These are phyloP conservation scores for Protostelium mycophagum DNA, from an alignment of 78 protist genomes.

Conservation along the genomic window DNA sequence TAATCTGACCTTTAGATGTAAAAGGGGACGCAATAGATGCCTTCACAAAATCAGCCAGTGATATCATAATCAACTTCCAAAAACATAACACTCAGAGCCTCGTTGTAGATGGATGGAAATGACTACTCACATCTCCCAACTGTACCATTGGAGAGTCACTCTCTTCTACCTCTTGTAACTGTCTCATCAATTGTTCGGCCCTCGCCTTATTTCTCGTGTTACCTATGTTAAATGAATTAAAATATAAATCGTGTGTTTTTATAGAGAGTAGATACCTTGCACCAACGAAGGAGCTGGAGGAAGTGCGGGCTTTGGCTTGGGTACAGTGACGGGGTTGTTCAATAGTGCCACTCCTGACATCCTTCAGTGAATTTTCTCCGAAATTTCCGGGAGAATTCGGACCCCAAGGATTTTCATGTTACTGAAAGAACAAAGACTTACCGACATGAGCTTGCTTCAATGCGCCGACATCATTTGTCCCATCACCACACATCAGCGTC, in stretches of 20 bases:
- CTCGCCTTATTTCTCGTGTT: slow-evolving; percentile 7
- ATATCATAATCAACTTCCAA: slow-evolving; percentile 90
- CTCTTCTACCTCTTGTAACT: slow-evolving; percentile 18
- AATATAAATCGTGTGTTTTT: too few species aligned
- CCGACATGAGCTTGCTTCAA: slow-evolving; percentile 98
- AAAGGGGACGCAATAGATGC: slow-evolving; percentile 98
- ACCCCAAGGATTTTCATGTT: neutral
- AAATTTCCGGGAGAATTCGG: too few species aligned
- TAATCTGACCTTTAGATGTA: slow-evolving; percentile 69
- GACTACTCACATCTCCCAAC: slow-evolving; percentile 69
- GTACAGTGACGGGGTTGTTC: slow-evolving; percentile 35
- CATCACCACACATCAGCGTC: slow-evolving; percentile 99
- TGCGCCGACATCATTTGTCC: slow-evolving; percentile 99
- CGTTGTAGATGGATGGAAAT: too few species aligned
- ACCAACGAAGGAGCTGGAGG: neutral
- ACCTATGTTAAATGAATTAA: too few species aligned
- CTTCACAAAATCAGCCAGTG: too few species aligned
- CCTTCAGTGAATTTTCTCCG: neutral
- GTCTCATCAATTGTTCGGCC: neutral
- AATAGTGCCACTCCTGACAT: slow-evolving; percentile 26
- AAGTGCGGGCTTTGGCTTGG: slow-evolving; percentile 11
- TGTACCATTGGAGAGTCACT: slow-evolving; percentile 37
- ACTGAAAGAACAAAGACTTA: neutral
- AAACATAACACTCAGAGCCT: neutral
- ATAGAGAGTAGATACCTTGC: neutral